Conservation (phyloP, 2,329 filamentous ascomycete species). For the Stemphylium vesicarium region DNA sequence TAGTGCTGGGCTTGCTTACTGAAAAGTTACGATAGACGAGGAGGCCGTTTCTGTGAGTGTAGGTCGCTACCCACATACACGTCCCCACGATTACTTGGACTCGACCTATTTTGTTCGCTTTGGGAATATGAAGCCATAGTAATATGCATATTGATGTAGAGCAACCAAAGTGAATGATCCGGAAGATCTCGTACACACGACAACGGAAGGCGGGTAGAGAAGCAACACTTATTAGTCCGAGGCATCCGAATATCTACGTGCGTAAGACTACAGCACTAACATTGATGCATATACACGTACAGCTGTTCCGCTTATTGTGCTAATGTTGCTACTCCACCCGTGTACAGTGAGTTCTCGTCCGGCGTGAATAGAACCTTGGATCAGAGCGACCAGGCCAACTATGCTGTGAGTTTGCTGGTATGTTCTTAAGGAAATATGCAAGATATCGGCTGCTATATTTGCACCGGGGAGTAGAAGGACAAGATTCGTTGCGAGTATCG, state of each 20-base stretch:
- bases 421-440: constrained; percentile 10
- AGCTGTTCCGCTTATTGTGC: not conserved
- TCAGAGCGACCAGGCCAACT: constrained; percentile 7
- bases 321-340: not conserved
- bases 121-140: constrained; percentile 15
- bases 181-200: constrained; percentile 11
- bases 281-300: not conserved
- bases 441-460: constrained; percentile 11
- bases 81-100: constrained; percentile 5
- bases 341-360: constrained; percentile 1
- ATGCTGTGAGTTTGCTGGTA: constrained; percentile 8
- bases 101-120: not conserved
- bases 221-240: constrained; percentile 8
- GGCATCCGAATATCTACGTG: not conserved
- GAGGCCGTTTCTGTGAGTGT: constrained; percentile 10
- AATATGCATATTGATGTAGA: constrained; percentile 16
- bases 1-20: constrained; percentile 13
- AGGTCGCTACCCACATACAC: constrained; percentile 15
- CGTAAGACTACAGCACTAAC: not conserved
- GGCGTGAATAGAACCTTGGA: constrained; percentile 10
- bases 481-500: constrained; percentile 16
- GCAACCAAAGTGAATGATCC: constrained; percentile 9
- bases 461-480: constrained; percentile 10
- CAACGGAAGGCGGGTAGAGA: constrained; percentile 5
- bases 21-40: constrained; percentile 23